A percentile compares a stretch with the other conserved stretches of the same genome.
These are phyloP conservation scores for Achaetomiella virescens DNA, from an alignment of 495 filamentous ascomycete species.

Conservation along the genomic window DNA sequence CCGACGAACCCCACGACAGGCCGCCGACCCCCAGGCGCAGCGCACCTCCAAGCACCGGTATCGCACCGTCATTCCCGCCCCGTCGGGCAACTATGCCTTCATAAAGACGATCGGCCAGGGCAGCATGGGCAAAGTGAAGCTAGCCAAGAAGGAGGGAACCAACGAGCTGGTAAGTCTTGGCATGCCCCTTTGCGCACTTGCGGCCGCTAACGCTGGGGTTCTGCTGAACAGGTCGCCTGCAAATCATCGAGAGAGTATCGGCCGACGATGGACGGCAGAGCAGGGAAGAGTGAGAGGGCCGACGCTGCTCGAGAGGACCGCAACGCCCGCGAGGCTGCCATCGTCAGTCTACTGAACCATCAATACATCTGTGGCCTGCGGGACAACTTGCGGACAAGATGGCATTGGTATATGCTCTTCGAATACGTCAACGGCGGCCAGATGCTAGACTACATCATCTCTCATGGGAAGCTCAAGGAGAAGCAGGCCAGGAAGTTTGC, in stretches of 20 bases:
- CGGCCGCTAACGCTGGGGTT: constrained; percentile 12
- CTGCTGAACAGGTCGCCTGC: constrained; percentile 68
- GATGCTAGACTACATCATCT: constrained; percentile 99
- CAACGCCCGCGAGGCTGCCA: constrained; percentile 92
- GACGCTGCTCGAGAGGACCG: constrained; percentile 96
- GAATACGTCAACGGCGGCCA: constrained; percentile 99
- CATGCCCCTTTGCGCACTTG: constrained; percentile 13
- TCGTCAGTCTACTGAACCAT: constrained; percentile 90
- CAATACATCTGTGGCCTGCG: constrained; percentile 96
- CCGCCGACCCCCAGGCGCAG: constrained; percentile 36
- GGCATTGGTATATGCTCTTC: constrained; percentile 99
- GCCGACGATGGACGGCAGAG: constrained; percentile 70
- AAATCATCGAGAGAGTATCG: constrained; percentile 89
- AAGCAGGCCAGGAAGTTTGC: constrained; percentile 98
- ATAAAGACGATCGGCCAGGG: constrained; percentile 97
- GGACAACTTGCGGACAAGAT: constrained; percentile 89
- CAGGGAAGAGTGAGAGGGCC: constrained; percentile 75
- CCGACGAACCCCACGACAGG: constrained; percentile 39
- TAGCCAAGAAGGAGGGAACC: constrained; percentile 73
- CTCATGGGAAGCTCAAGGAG: constrained; percentile 93
- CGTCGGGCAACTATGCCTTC: constrained; percentile 81
- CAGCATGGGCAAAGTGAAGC: constrained; percentile 94
- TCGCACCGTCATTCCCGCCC: constrained; percentile 75
- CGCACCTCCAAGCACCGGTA: constrained; percentile 50
- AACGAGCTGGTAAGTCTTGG: constrained; percentile 69